A percentile compares a stretch with the other conserved stretches of the same genome.
Evolutionary conservation across 1,284 basidiomycete species (phyloP).

Genomic region (Cryptococcus sp.): DNA sequence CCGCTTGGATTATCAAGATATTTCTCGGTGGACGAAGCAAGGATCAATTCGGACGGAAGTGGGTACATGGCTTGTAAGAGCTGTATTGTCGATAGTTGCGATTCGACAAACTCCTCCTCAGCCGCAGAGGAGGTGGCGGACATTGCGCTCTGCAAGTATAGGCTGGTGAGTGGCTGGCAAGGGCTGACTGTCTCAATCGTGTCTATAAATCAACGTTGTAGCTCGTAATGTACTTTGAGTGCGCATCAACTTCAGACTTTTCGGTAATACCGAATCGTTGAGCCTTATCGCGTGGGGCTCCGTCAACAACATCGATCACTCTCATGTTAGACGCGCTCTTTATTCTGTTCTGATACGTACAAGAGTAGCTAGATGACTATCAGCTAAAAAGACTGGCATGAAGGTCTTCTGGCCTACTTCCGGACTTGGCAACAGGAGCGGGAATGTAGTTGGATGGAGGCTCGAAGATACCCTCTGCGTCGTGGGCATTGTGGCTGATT

Average conservation of each 20-base stretch:
- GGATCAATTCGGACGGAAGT: constrained; percentile 32
- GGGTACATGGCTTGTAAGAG: constrained; percentile 49
- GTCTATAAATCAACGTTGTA: background rate
- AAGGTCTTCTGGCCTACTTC: constrained; percentile 39
- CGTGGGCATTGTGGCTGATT: constrained; percentile 26
- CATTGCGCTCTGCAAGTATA: background rate
- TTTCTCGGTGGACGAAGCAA: constrained; percentile 18
- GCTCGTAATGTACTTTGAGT: background rate
- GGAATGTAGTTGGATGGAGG: constrained; percentile 35
- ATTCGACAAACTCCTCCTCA: constrained; percentile 5
- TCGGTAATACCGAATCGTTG: background rate
- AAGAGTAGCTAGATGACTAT: background rate
- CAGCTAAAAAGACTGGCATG: constrained; percentile 9
- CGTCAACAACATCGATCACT: constrained; percentile 2
- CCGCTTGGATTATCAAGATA: constrained; percentile 9
- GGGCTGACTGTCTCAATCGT: background rate
- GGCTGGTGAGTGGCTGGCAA: background rate
- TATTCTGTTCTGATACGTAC: background rate
- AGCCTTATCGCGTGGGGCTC: constrained; percentile 4
- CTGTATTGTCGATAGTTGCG: constrained; percentile 31
- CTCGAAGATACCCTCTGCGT: constrained; percentile 25
- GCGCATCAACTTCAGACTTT: background rate
- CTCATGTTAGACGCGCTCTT: background rate
- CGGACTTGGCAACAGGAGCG: constrained; percentile 9
- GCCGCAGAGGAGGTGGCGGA: background rate